Conservation (phyloP, 75 land plant species). For the Cupressus sempervirens region DNA sequence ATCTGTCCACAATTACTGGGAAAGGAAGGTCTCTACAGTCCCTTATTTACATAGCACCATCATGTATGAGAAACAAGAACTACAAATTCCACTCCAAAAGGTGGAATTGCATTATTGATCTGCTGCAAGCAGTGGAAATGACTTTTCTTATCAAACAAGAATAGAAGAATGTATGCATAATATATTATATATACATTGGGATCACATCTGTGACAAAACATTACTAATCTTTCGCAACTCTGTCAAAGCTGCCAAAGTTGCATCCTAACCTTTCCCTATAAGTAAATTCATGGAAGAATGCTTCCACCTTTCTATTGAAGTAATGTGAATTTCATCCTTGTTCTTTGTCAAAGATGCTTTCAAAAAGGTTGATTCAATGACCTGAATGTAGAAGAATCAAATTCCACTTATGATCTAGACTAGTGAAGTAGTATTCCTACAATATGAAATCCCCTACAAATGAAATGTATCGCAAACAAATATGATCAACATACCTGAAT, state of each 20-base stretch:
- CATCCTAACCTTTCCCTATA: slow-evolving; percentile 63
- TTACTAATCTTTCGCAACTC: slow-evolving; percentile 91
- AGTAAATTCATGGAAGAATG: slow-evolving; percentile 37
- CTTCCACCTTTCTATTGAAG: slow-evolving; percentile 25
- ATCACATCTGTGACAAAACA: slow-evolving; percentile 78
- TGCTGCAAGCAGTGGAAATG: not conserved
- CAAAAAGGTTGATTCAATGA: slow-evolving; percentile 64
- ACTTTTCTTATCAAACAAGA: not conserved
- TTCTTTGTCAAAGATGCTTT: slow-evolving; percentile 15
- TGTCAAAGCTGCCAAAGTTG: slow-evolving; percentile 70
- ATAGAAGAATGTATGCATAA: not conserved
- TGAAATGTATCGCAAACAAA: not conserved
- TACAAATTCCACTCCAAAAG: not conserved
- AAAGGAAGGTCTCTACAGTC: not conserved
- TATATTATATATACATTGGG: not conserved
- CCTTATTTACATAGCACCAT: not conserved
- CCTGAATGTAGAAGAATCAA: slow-evolving; percentile 32
- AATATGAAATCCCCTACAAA: not conserved
- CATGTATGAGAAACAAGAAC: not conserved
- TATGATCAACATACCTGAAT: slow-evolving; percentile 63
- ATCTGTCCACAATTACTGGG: not conserved
- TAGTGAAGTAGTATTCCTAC: not conserved
- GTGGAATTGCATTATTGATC: not conserved
- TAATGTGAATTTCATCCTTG: slow-evolving; percentile 29
- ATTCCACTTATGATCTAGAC: not conserved